Conservation (phyloP, 768 basidiomycete species). For the Tylopilus subfusipes region DNA sequence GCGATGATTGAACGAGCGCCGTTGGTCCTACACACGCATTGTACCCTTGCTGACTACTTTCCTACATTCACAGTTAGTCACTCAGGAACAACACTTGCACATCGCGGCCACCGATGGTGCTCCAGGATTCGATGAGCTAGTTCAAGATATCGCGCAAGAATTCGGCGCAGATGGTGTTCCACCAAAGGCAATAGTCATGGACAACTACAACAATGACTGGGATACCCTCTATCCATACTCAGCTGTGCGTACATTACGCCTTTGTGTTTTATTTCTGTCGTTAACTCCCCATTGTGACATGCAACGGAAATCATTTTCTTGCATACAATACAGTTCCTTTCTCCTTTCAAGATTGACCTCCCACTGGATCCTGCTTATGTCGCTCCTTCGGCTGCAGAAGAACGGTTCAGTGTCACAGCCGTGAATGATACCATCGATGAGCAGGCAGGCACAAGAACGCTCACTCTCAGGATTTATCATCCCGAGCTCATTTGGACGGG, state of each 20-base stretch:
- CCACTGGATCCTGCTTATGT: slow-evolving; percentile 45
- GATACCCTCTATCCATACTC: slow-evolving; percentile 82
- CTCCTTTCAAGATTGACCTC: slow-evolving; percentile 76
- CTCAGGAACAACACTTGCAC: slow-evolving; percentile 70
- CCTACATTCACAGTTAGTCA: slow-evolving; percentile 52
- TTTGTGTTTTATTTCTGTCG: neutral
- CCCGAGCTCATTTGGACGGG: slow-evolving; percentile 87
- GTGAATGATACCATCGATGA: slow-evolving; percentile 54
- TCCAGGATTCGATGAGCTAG: slow-evolving; percentile 66
- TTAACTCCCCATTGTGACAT: neutral
- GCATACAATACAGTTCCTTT: slow-evolving; percentile 62
- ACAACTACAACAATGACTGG: slow-evolving; percentile 85
- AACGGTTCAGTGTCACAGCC: slow-evolving; percentile 52
- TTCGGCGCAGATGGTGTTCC: slow-evolving; percentile 49
- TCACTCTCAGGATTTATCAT: slow-evolving; percentile 70
- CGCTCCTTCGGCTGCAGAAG: slow-evolving; percentile 45
- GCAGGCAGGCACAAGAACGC: slow-evolving; percentile 57
- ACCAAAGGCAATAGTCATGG: slow-evolving; percentile 53
- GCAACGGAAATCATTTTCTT: neutral
- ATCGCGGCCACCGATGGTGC: slow-evolving; percentile 80
- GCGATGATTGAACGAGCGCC: neutral
- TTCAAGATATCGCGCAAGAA: slow-evolving; percentile 52
- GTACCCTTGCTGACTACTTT: slow-evolving; percentile 1
- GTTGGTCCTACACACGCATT: neutral
- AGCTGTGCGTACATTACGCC: slow-evolving; percentile 40